Base-by-base conservation (phyloP, 139 green algal genomes). In the Chlorella sp. region DNA sequence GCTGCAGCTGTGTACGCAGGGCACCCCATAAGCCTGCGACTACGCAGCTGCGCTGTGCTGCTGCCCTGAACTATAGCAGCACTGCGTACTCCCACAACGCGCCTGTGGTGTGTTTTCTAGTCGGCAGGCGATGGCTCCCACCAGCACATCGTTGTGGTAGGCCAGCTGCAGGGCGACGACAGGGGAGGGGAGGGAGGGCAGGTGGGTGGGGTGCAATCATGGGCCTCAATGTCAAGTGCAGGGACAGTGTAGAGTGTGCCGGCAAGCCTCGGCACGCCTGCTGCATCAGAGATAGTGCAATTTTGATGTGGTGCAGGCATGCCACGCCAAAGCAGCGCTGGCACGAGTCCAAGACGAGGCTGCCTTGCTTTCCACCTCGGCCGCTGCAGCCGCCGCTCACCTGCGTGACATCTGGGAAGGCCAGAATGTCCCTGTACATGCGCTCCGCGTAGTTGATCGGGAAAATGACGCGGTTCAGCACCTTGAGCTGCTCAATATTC, bases 381-480 rank as follows among this genome's bases (percentile, higher is more conserved):
- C 69, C 26, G 26, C 26, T 77, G 26, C 69, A 53, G n/a, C 34
- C 48, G 48, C 48, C 48, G 24, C 68, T 12, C 57, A 57, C 81
- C 42, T 95, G 93, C 36, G 87, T 93, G 32, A 96, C 90, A 14
- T 92, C 87, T 14, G 89, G 81, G 66, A 76, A 94, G 3, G 93
- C 91, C 19, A 94, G 68, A 24, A 94, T 91, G 37, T 96, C 91
- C 53, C 86, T 86, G 88, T 96, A 95, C 34, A 93, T 86, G 26
- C 87, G 83, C 64, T 96, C 96, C 81, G 93, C 85, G 53, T 97
- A 98, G 39, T 96, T 96, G 34, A 98, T 94, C 2, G 96, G 96
- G 80, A 98, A 98, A 11, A 98, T 95, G 32, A 95, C 93, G 19
- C 86, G 91, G 91, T 98, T 98, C 34, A 93, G 64, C 28, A 77